These are phyloP conservation scores for Reutealis trisperma DNA, from an alignment of 345 rosid species.

Conservation along the genomic window DNA sequence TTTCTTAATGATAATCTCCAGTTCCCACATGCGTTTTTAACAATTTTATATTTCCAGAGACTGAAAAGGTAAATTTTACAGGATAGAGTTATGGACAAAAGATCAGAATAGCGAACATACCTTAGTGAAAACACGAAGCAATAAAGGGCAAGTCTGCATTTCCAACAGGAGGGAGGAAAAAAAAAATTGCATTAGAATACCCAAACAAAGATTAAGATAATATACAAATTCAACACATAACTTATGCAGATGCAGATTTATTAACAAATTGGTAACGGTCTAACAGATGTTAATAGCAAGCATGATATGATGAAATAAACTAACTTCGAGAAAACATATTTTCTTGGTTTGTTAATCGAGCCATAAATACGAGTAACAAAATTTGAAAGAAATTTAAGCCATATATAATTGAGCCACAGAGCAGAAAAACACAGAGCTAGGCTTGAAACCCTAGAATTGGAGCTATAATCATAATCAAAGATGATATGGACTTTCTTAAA, in stretches of 20 bases:
- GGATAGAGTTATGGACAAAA: neutral
- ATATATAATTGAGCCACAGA: neutral
- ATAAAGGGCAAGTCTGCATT: slow-evolving; percentile 85
- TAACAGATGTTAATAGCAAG: neutral
- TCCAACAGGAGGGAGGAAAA: neutral
- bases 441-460: slow-evolving; percentile 32
- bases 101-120: slow-evolving; percentile 34
- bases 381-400: neutral
- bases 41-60: neutral
- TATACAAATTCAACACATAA: neutral
- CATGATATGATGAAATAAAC: neutral
- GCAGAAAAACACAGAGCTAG: neutral
- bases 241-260: neutral
- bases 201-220: neutral
- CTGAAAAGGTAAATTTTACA: neutral
- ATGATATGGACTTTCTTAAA: slow-evolving; percentile 6
- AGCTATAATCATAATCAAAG: neutral
- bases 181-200: slow-evolving; percentile 5
- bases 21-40: neutral
- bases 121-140: slow-evolving; percentile 96
- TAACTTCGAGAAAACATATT: neutral
- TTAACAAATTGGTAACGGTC: neutral
- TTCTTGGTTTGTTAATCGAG: neutral
- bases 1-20: neutral
- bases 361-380: neutral